phyloP scores from a whole-genome alignment of 192 early-diverging fungal species.

The Pecoramyces ruminantium region DNA sequence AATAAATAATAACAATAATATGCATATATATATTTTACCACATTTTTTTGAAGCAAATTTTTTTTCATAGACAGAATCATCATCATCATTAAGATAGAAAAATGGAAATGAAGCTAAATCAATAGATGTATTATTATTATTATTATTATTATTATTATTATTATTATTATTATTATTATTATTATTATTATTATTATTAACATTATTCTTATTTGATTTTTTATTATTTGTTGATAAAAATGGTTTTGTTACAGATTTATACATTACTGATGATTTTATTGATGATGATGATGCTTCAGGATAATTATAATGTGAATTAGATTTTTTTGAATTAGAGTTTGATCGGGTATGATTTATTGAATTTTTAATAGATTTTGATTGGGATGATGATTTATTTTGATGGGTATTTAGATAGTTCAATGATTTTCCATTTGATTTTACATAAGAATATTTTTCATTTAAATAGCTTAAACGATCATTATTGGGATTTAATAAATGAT shows the following conservation, averaged over 20 bases:
- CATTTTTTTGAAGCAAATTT: neutral
- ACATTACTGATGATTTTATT: neutral
- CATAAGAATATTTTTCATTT: neutral
- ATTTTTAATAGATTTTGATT: neutral
- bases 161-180: too few species aligned
- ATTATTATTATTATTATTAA: neutral
- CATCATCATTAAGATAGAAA: neutral
- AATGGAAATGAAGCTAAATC: neutral
- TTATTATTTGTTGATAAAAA: neutral
- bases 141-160: neutral
- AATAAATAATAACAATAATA: too few species aligned
- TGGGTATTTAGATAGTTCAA: neutral
- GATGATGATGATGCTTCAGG: neutral
- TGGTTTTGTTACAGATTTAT: neutral
- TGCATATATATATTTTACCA: neutral
- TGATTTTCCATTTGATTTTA: neutral
- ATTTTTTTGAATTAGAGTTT: too few species aligned
- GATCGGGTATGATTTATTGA: too few species aligned
- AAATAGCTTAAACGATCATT: neutral
- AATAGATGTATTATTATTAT: too few species aligned
- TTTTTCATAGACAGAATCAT: neutral
- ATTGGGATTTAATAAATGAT: too few species aligned
- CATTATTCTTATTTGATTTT: neutral
- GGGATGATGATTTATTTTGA: neutral
- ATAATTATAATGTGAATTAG: too few species aligned